Base-by-base conservation (phyloP, 129 eudicot genomes). In the Saposhnikovia divaricata region DNA sequence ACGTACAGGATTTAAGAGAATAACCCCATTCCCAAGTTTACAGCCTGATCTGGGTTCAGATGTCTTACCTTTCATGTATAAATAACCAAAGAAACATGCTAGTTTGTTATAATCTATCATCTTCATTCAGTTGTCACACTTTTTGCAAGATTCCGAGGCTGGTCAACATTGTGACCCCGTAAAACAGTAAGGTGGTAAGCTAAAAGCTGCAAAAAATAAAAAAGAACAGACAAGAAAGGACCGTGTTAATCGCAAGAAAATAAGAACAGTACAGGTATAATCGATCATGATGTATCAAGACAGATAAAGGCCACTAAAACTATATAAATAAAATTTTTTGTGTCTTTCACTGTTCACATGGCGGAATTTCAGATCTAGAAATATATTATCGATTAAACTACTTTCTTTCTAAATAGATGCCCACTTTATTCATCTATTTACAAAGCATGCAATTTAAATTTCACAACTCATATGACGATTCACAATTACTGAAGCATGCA, bases 91-190 rank as follows among this genome's bases (percentile, higher is more conserved):
- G 42, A 12, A 68, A 31, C 16, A 65, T 65, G 72, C 19, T 68
- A 31, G 10, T 68, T 12, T 75, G 40, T 15, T 28, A 21, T 37
- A 27, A 75, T 19, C 14, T 38, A 43, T 9, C 76, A 21, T 80
- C 46, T 51, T 86, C 87, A 91, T 82, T 91, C 91, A 12, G 98
- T 93, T 71, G 98, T 93, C 81, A 93, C 98, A 48, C 98, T 93
- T 79, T 93, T 93, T 45, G 98, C 98, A 70, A 93, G 91, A 79
- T 93, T 93, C 77, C 98, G 89, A 45, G 98, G 98, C 77, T 93
- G 98, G 76, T 93, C 98, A 37, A 93, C 98, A 79, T 93, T 93
- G 83, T 87, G 83, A 16, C 98, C 98, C 13, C 98, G 89, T 57
- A 89, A 80, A 16, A 93, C 98, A 0, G 98, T 93, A 14, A 93